Percentiles rank a stretch among this genome's conserved stretches.
Evolutionary conservation across 129 eudicot species (phyloP).

Genomic region (Silybum marianum): DNA sequence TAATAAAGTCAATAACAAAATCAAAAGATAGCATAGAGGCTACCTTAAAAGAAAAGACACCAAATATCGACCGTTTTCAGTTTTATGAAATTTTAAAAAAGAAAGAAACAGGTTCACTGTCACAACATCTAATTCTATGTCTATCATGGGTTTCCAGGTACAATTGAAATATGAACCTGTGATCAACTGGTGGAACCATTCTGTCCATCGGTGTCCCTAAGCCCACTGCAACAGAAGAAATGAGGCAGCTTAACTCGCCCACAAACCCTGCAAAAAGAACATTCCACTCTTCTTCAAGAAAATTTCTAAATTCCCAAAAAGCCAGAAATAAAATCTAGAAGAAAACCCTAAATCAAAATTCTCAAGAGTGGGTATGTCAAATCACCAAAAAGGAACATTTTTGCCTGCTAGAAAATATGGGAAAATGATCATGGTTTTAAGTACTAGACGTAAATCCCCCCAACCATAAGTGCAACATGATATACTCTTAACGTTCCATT

Average conservation of each 20-base stretch:
- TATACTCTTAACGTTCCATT: background rate
- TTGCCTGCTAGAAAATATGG: background rate
- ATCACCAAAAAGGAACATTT: background rate
- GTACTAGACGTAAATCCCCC: background rate
- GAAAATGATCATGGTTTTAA: background rate
- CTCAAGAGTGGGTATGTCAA: background rate
- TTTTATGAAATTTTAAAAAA: background rate
- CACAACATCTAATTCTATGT: constrained; percentile 21
- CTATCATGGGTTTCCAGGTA: constrained; percentile 1
- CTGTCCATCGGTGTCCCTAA: constrained; percentile 52
- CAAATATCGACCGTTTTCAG: background rate
- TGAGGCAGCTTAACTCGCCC: constrained; percentile 90
- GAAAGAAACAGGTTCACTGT: background rate
- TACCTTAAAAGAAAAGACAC: background rate
- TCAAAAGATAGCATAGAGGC: background rate
- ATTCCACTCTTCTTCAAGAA: no score
- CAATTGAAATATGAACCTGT: background rate
- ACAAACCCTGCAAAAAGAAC: constrained; percentile 49
- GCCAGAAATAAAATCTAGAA: background rate
- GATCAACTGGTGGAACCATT: constrained; percentile 38
- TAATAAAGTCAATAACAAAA: background rate
- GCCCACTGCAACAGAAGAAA: constrained; percentile 93
- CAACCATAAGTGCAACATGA: background rate
- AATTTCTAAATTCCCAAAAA: no score
- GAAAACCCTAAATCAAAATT: background rate